A percentile compares a stretch with the other conserved stretches of the same genome.
Conservation (phyloP, 305 asterid species). For the Fraxinus albicans region DNA sequence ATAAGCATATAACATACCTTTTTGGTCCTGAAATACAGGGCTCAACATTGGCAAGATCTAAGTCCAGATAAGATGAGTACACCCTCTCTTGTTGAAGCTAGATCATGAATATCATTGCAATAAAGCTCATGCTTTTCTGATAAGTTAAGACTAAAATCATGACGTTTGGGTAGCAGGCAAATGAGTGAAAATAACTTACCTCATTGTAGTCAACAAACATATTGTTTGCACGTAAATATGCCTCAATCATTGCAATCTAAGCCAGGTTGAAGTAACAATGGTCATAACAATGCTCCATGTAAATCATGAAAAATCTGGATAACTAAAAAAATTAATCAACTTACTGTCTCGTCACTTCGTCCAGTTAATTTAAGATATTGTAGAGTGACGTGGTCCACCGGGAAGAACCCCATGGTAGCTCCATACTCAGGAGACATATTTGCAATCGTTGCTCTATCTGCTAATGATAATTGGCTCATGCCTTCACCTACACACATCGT, state of each 20-base stretch:
- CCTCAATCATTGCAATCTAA: constrained; percentile 85
- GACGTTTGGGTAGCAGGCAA: neutral
- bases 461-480: constrained; percentile 66
- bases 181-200: constrained; percentile 23
- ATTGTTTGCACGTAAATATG: constrained; percentile 46
- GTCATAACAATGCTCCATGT: constrained; percentile 1
- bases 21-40: constrained; percentile 91
- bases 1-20: constrained; percentile 40
- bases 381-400: constrained; percentile 79
- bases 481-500: constrained; percentile 48
- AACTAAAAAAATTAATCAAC: constrained; percentile 1
- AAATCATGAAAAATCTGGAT: neutral
- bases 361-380: constrained; percentile 79
- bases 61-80: constrained; percentile 65
- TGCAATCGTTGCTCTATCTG: constrained; percentile 91
- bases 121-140: constrained; percentile 16
- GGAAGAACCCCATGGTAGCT: constrained; percentile 96
- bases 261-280: constrained; percentile 13
- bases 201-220: neutral
- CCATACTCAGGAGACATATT: constrained; percentile 95
- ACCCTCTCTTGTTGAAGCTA: constrained; percentile 75
- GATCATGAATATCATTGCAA: constrained; percentile 7
- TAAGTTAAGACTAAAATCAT: constrained; percentile 1
- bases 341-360: constrained; percentile 67
- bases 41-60: constrained; percentile 65